Evolutionary conservation across 371 early-diverging fungal genomes (phyloP).

Genomic region (Circinella minor): DNA sequence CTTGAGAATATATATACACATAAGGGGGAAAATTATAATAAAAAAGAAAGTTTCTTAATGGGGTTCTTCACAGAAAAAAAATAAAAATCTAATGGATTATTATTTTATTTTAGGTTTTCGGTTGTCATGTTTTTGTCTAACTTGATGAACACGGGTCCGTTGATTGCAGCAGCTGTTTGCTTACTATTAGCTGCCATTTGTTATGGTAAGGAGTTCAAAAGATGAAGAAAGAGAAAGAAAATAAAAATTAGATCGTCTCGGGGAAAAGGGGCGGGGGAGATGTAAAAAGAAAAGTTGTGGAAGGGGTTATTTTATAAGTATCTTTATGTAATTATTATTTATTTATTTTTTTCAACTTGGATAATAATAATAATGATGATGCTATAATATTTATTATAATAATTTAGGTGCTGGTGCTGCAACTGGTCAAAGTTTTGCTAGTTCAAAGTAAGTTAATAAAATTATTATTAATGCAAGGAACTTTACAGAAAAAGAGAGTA

Average conservation of each 20-base stretch:
- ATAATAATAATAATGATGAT: too few species aligned
- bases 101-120: constrained; percentile 17
- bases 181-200: constrained; percentile 28
- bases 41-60: neutral
- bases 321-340: too few species aligned
- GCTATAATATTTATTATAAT: neutral
- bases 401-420: constrained; percentile 21
- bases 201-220: constrained; percentile 18
- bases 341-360: neutral
- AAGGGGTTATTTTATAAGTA: neutral
- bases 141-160: constrained; percentile 24
- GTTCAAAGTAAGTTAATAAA: constrained; percentile 18
- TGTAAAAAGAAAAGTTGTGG: too few species aligned
- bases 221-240: neutral
- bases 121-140: constrained; percentile 29
- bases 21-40: neutral
- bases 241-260: too few species aligned
- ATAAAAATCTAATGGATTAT: neutral
- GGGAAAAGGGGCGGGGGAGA: neutral
- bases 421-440: constrained; percentile 28
- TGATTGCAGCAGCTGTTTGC: constrained; percentile 26
- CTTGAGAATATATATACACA: too few species aligned
- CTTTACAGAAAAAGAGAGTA: neutral
- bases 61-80: neutral
- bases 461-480: neutral